Evolutionary conservation across 371 early-diverging fungal genomes (phyloP), one percentile per base, ranked within the genome.

Genomic region (Apophysomyces variabilis): DNA sequence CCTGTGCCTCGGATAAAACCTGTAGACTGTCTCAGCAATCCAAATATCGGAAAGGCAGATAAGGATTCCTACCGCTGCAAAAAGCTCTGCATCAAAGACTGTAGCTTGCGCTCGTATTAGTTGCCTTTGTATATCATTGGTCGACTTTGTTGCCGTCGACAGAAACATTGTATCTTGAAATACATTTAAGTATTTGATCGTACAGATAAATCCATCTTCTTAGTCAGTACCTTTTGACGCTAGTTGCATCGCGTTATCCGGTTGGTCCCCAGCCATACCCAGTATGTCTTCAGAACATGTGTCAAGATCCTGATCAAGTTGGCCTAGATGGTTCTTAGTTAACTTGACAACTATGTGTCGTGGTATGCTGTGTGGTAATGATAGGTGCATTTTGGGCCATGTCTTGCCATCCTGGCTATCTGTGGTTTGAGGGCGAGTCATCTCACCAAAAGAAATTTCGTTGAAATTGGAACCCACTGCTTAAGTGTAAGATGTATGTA

Each of bases 31-130:
- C 54, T 21, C 7, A 18, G 32, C 9, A 21, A 50, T 9, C n/a
- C 21, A 8, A 21, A 7, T 7, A 50, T 39, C 1, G 56, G 38
- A 45, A 61, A 43, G 54, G 37, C 46, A 58, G 57, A 57, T 18
- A 11, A 9, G 58, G 12, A 47, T 26, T 1, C 60, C 44, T 79
- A 84, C 86, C 68, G 79, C 72, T 16, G 85, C 76, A 70, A 82
- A 88, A 3, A 88, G 46, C 54, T 88, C 88, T 5, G 81, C 75
- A 64, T 88, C 88, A 75, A 86, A 85, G 14, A 88, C 78, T 12
- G 85, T 80, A 3, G 76, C 66, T 63, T 83, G 82, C 1, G 84
- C 86, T 13, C 80, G 74, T 57, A 74, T 69, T 9, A 88, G 72
- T 62, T 79, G 83, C 18, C 71, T 69, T 18, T 82, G 85, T 26